phyloP scores from a whole-genome alignment of 768 basidiomycete species.

The Pisolithus tinctorius region DNA sequence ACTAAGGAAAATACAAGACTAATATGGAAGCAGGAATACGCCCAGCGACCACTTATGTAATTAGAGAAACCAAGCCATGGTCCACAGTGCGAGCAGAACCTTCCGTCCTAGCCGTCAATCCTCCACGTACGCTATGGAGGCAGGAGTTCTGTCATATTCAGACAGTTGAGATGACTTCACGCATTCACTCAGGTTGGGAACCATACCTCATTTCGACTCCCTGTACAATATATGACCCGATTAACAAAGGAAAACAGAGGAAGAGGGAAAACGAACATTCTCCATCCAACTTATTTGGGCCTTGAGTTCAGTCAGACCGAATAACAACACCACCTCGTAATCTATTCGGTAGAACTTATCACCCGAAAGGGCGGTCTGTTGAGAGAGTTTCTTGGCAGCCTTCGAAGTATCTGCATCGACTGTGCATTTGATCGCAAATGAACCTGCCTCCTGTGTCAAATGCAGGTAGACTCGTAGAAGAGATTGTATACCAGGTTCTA shows the following conservation, averaged over 20 bases:
- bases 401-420: constrained; percentile 9
- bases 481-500: not conserved
- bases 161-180: not conserved
- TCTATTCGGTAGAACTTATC: constrained; percentile 11
- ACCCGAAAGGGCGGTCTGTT: not conserved
- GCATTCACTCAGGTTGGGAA: not conserved
- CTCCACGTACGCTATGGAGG: constrained; percentile 16
- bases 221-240: not conserved
- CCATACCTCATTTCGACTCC: constrained; percentile 9
- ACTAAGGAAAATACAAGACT: too few species aligned
- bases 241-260: not conserved
- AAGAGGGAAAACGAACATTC: constrained; percentile 14
- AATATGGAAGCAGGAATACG: too few species aligned
- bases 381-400: constrained; percentile 1
- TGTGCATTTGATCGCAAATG: constrained; percentile 2
- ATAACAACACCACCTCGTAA: constrained; percentile 31
- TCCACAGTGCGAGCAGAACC: too few species aligned
- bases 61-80: too few species aligned
- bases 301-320: constrained; percentile 39
- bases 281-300: constrained; percentile 40
- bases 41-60: too few species aligned
- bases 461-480: not conserved
- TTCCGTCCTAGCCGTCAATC: not conserved
- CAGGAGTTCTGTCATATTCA: constrained; percentile 12
- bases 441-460: not conserved